A percentile compares a stretch with the other conserved stretches of the same genome.
These are phyloP conservation scores for Nitzschia putrida DNA, from an alignment of 108 stramenopile species.

Conservation along the genomic window DNA sequence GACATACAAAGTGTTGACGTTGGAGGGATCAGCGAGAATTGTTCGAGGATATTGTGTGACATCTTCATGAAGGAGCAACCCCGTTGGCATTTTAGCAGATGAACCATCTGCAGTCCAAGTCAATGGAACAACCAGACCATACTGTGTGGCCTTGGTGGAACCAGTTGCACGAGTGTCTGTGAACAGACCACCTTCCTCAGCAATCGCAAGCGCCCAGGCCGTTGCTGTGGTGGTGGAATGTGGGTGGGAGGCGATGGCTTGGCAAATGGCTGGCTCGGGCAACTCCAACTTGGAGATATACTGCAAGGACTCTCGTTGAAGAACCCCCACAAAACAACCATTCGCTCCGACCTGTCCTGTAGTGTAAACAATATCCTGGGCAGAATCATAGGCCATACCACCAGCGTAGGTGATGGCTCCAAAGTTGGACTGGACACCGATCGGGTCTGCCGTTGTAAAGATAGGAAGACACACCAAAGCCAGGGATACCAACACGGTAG, in stretches of 20 bases:
- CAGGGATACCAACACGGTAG: neutral
- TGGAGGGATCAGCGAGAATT: neutral
- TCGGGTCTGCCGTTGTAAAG: neutral
- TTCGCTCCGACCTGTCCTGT: conserved; percentile 38
- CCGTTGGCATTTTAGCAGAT: neutral
- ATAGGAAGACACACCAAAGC: neutral
- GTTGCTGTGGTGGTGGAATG: neutral
- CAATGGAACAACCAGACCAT: conserved; percentile 25
- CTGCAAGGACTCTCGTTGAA: conserved; percentile 15
- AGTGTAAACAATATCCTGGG: conserved; percentile 14
- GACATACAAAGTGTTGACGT: conserved; percentile 8
- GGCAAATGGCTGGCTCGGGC: conserved; percentile 34
- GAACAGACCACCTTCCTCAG: conserved; percentile 36
- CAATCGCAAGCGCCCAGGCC: conserved; percentile 15
- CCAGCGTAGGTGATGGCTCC: conserved; percentile 34
- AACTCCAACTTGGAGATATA: conserved; percentile 29
- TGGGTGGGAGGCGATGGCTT: conserved; percentile 9
- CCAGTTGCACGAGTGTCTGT: conserved; percentile 28
- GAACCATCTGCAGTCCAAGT: conserved; percentile 14
- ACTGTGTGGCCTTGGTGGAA: conserved; percentile 26
- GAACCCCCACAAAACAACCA: conserved; percentile 28
- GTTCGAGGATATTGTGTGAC: conserved; percentile 16
- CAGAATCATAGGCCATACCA: conserved; percentile 25
- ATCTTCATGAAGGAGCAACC: conserved; percentile 21
- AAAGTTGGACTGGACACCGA: conserved; percentile 31